Evolutionary conservation across 441 rosid genomes (phyloP).

Genomic region (California macrophylla): DNA sequence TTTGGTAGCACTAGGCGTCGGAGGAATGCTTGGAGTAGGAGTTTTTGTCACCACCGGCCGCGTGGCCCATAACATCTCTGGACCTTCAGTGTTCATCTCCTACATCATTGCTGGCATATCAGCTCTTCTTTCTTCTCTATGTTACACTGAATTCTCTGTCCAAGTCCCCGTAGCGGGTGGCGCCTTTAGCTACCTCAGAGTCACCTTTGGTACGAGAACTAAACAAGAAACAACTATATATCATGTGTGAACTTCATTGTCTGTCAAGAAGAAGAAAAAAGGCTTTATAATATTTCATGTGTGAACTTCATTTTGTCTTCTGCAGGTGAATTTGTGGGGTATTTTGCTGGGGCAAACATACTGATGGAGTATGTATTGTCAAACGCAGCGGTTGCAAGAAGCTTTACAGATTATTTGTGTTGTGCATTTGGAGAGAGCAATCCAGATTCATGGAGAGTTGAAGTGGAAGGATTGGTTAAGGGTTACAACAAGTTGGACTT

Average conservation of each 20-base stretch:
- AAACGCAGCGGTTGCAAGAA: slow-evolving; percentile 84
- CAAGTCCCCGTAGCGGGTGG: slow-evolving; percentile 94
- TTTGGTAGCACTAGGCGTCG: slow-evolving; percentile 76
- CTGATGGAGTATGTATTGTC: slow-evolving; percentile 83
- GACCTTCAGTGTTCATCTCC: slow-evolving; percentile 78
- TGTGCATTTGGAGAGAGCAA: slow-evolving; percentile 49
- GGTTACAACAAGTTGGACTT: slow-evolving; percentile 78
- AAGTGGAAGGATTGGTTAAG: slow-evolving; percentile 42
- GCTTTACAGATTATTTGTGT: slow-evolving; percentile 69
- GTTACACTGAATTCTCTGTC: slow-evolving; percentile 87
- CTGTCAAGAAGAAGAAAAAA: no score
- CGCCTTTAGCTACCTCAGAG: slow-evolving; percentile 85
- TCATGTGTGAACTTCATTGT: slow-evolving; percentile 4
- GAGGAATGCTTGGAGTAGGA: slow-evolving; percentile 95
- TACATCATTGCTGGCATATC: slow-evolving; percentile 71
- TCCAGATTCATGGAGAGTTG: slow-evolving; percentile 56
- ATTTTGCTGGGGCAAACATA: slow-evolving; percentile 80
- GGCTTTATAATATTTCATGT: slow-evolving; percentile 1
- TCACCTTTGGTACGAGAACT: slow-evolving; percentile 59
- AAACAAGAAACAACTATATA: neutral
- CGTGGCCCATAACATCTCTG: slow-evolving; percentile 49
- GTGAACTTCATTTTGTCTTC: slow-evolving; percentile 5
- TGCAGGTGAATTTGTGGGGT: slow-evolving; percentile 77
- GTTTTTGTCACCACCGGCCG: slow-evolving; percentile 77
- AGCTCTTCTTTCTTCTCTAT: slow-evolving; percentile 78